These are phyloP conservation scores for Magnolia sinica DNA, from an alignment of 164 flowering plant genomes.

Conservation along the genomic window DNA sequence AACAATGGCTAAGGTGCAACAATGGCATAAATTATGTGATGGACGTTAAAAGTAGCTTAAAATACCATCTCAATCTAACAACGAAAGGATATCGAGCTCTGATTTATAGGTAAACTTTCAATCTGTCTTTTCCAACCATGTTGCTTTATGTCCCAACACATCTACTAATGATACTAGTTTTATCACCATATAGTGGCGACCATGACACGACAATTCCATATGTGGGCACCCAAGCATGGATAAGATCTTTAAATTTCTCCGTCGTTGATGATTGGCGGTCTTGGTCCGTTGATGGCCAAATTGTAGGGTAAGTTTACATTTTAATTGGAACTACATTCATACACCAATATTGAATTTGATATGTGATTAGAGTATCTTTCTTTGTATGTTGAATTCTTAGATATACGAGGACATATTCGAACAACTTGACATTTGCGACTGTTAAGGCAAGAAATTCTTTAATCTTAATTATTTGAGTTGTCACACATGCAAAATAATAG, in stretches of 20 bases:
- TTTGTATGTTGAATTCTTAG: conserved; percentile 15
- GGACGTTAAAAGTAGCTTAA: background rate
- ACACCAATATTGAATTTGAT: background rate
- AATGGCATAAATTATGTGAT: background rate
- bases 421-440: conserved; percentile 51
- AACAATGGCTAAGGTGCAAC: conserved; percentile 11
- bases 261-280: conserved; percentile 55
- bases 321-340: background rate
- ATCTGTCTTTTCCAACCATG: background rate
- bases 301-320: conserved; percentile 44
- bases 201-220: conserved; percentile 43
- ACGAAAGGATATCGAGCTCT: conserved; percentile 13
- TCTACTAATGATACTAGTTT: background rate
- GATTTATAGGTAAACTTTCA: conserved; percentile 1
- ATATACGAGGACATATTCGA: conserved; percentile 42
- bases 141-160: background rate
- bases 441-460: conserved; percentile 33
- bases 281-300: conserved; percentile 44
- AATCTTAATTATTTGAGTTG: background rate
- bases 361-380: background rate
- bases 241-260: conserved; percentile 41
- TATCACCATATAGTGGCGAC: conserved; percentile 41
- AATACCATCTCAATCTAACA: conserved; percentile 2
- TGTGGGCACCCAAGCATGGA: conserved; percentile 51
- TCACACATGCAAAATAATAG: too few species aligned